Conservation (phyloP, 306 rosid genomes). For the Cotoneaster glaucophyllus region DNA sequence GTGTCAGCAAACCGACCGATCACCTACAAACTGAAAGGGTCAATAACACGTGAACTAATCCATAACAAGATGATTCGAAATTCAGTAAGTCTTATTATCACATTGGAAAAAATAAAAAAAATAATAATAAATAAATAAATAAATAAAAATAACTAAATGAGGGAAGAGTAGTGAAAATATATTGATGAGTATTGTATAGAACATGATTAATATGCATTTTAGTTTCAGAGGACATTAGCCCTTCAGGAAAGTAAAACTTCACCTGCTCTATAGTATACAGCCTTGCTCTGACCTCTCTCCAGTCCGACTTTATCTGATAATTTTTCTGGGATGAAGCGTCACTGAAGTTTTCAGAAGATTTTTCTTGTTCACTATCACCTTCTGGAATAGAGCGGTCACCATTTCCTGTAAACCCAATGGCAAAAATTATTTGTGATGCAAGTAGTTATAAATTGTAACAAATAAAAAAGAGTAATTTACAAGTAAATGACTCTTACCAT, state of each 20-base stretch:
- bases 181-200: neutral
- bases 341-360: constrained; percentile 47
- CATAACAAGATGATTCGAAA: neutral
- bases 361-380: constrained; percentile 59
- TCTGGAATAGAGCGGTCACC: constrained; percentile 68
- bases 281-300: constrained; percentile 97
- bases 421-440: neutral
- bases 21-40: neutral
- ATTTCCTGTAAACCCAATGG: constrained; percentile 41
- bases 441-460: neutral
- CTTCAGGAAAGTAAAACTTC: constrained; percentile 20
- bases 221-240: constrained; percentile 4
- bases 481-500: neutral
- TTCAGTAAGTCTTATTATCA: neutral
- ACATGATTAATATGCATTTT: neutral
- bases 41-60: neutral
- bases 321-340: constrained; percentile 43
- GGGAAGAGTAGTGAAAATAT: neutral
- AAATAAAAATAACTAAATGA: neutral
- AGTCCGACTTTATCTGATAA: constrained; percentile 47
- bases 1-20: neutral
- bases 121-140: no score
- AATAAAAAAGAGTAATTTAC: neutral
- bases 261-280: constrained; percentile 78
- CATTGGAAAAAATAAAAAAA: neutral